Base-by-base conservation (phyloP, 768 basidiomycete species). In the Panaeolus papilionaceus region DNA sequence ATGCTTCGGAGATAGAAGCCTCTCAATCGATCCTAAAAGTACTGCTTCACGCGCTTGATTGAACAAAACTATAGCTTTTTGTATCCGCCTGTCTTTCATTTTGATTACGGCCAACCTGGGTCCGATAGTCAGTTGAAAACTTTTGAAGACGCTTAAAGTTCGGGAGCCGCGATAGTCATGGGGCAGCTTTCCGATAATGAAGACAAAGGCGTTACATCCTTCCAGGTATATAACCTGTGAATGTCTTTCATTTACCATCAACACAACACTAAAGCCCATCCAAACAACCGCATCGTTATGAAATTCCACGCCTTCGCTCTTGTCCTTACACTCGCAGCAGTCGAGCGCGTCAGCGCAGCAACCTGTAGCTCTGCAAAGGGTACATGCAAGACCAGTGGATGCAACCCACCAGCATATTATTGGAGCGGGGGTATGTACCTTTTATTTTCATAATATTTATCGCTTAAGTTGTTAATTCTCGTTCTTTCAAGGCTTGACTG, bases 381-480 rank as follows among this genome's bases (percentile, higher is more conserved):
- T 7, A 58, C 54, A 11, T 58, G 54, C 14, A 28, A 37, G 33
- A 33, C 28, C 8, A 28, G 26, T 33, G 33, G 33, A 9, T 58
- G 54, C 28, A 58, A 58, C 54, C 54, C 54, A 28, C 54, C 54
- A 33, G 54, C 54, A 7, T 58, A 58, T 11, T 58, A 58, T 40
- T 67, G 40, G 54, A 39, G 16, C 26, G 64, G 62, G 23, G 37
- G 37, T 38, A 45, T 37, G 42, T 2, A 33, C 33, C 2, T 33
- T 33, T 33, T 5, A 33, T 33, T 33, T 33, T 33, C 33, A 33
- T 3, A 33, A 33, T 3, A 33, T 33, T 33, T 33, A 61, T n/a
- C n/a, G 49, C 42, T 40, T 8, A 40, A 23, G 39, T 44, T 16
- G 38, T 42, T 18, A 68, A 71, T 38, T 61, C 71, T 26, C 20